phyloP scores from a whole-genome alignment of 805 yeast species.

The Suhomyces kilbournensis region DNA sequence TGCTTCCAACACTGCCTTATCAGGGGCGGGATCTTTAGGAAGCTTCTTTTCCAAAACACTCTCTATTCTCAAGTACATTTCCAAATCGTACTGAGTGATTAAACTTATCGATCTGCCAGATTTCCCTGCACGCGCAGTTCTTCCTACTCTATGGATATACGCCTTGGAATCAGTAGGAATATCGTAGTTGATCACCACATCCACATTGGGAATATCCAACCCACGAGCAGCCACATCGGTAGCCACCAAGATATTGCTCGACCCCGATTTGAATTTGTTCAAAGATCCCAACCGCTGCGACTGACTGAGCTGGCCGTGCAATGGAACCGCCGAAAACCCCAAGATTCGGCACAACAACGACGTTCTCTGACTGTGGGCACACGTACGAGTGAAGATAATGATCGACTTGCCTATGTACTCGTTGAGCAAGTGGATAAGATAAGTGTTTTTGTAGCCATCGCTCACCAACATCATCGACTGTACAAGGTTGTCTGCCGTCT shows the following conservation, averaged over 20 bases:
- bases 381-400: conserved; percentile 89
- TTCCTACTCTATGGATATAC: conserved; percentile 85
- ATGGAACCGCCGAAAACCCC: conserved; percentile 87
- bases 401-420: conserved; percentile 82
- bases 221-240: conserved; percentile 92
- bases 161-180: conserved; percentile 84
- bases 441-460: conserved; percentile 88
- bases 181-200: conserved; percentile 72
- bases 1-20: conserved; percentile 71
- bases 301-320: conserved; percentile 89
- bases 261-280: conserved; percentile 74
- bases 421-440: conserved; percentile 74
- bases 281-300: conserved; percentile 80
- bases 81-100: conserved; percentile 93
- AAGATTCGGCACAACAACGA: conserved; percentile 75
- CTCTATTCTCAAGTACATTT: conserved; percentile 83
- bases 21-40: conserved; percentile 74
- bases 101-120: conserved; percentile 83
- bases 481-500: conserved; percentile 90
- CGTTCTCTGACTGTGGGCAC: conserved; percentile 91
- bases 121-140: conserved; percentile 93
- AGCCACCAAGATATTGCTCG: conserved; percentile 66
- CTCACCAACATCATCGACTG: conserved; percentile 90
- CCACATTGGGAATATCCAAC: conserved; percentile 78
- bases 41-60: conserved; percentile 78